Conservation (phyloP, 129 eudicot genomes). For the Escallonia rubra region DNA sequence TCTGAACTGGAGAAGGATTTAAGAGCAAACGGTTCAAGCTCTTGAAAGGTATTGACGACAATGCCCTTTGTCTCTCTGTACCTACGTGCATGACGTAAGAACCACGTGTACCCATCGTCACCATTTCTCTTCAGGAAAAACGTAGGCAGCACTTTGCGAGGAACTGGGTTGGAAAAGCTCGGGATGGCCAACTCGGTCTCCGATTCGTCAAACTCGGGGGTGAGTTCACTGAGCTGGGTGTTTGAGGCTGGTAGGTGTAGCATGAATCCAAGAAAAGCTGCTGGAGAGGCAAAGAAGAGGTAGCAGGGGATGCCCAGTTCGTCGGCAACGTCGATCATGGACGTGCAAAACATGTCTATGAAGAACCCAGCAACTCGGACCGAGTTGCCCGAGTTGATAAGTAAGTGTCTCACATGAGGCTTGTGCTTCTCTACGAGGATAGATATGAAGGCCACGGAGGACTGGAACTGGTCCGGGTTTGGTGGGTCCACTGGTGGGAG, state of each 20-base stretch:
- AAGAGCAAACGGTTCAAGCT: slow-evolving; percentile 10
- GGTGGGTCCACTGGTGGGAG: slow-evolving; percentile 9
- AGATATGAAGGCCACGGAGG: slow-evolving; percentile 1
- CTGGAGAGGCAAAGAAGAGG: slow-evolving; percentile 20
- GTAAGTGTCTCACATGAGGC: slow-evolving; percentile 4
- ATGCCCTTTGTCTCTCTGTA: slow-evolving; percentile 23
- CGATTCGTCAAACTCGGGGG: slow-evolving; percentile 2
- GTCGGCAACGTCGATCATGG: slow-evolving; percentile 19
- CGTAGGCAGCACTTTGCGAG: slow-evolving; percentile 1
- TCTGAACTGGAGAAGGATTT: slow-evolving; percentile 1
- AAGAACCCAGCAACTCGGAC: slow-evolving; percentile 7
- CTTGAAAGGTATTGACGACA: slow-evolving; percentile 16
- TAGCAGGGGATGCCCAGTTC: slow-evolving; percentile 9
- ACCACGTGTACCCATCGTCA: slow-evolving; percentile 6
- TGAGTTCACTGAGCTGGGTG: not conserved
- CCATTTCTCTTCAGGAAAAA: slow-evolving; percentile 1
- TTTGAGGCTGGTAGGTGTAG: slow-evolving; percentile 14
- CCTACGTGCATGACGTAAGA: not conserved
- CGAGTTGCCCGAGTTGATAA: not conserved
- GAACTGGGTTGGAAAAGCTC: slow-evolving; percentile 15
- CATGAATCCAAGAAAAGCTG: slow-evolving; percentile 15
- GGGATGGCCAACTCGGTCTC: slow-evolving; percentile 11
- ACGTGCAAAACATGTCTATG: slow-evolving; percentile 19
- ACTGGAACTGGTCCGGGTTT: not conserved
- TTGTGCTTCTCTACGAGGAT: slow-evolving; percentile 4